Conservation (phyloP, 2,329 filamentous ascomycete genomes). For the Neurospora sp. region DNA sequence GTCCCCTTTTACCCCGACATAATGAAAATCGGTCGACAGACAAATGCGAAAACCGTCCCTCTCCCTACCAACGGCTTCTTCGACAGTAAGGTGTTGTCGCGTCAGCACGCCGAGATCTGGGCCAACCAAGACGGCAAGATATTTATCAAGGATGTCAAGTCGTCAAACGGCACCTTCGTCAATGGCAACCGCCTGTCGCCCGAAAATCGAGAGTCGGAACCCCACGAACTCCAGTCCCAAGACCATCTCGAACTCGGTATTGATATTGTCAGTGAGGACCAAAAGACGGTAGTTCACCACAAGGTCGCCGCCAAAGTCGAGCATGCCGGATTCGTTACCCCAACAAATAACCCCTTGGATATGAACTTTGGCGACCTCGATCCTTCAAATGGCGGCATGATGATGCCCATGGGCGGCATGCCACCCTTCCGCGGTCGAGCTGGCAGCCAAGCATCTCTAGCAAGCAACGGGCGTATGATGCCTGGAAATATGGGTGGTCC, state of each 20-base stretch:
- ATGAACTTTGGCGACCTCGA: conserved; percentile 91
- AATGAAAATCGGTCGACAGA: conserved; percentile 87
- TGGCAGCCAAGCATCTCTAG: conserved; percentile 55
- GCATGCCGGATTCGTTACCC: conserved; percentile 74
- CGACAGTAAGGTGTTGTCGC: conserved; percentile 92
- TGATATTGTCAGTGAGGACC: conserved; percentile 96
- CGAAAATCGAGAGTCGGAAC: conserved; percentile 93
- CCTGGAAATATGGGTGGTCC: conserved; percentile 40
- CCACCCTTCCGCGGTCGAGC: conserved; percentile 62
- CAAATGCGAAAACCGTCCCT: conserved; percentile 90
- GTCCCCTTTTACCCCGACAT: conserved; percentile 93
- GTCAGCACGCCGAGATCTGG: conserved; percentile 95
- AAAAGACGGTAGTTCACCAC: conserved; percentile 96
- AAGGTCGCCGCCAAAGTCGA: conserved; percentile 97
- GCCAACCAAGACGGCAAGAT: conserved; percentile 78
- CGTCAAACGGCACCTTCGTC: conserved; percentile 96
- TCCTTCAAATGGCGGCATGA: conserved; percentile 62
- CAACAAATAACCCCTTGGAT: conserved; percentile 68
- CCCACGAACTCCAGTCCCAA: conserved; percentile 81
- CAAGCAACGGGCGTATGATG: conserved; percentile 51
- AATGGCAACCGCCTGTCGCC: conserved; percentile 83
- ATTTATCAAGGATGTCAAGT: conserved; percentile 95
- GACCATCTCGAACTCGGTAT: conserved; percentile 94
- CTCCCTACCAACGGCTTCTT: conserved; percentile 91
- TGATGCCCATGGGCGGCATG: conserved; percentile 58